Evolutionary conservation across 768 basidiomycete species (phyloP).

Genomic region (Lactarius pseudohatsudake): DNA sequence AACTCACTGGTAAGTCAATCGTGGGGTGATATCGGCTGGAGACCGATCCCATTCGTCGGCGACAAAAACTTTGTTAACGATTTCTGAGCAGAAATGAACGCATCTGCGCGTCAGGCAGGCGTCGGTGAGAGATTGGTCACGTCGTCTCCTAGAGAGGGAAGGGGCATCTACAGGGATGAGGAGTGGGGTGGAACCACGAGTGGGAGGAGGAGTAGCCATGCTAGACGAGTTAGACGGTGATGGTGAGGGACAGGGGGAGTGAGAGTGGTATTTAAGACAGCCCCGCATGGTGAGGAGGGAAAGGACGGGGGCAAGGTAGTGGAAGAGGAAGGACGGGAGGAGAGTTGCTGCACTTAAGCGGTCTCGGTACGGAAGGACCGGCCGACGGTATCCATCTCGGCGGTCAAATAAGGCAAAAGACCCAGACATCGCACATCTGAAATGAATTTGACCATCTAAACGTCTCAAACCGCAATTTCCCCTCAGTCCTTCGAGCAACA

Average conservation of each 20-base stretch:
- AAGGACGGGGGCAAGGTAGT: not conserved
- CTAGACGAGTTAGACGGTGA: constrained; percentile 11
- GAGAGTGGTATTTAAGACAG: constrained; percentile 23
- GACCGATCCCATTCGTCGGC: constrained; percentile 84
- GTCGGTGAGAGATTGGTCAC: constrained; percentile 11
- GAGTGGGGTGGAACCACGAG: constrained; percentile 22
- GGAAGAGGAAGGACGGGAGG: not conserved
- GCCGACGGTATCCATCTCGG: not conserved
- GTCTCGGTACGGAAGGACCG: constrained; percentile 5
- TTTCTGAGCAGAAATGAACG: constrained; percentile 58
- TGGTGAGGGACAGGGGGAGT: not conserved
- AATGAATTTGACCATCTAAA: constrained; percentile 3
- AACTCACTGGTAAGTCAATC: constrained; percentile 67
- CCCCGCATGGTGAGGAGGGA: constrained; percentile 21
- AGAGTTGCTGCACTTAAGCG: not conserved
- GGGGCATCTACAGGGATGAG: constrained; percentile 21
- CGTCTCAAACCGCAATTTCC: constrained; percentile 8
- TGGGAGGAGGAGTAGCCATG: constrained; percentile 26
- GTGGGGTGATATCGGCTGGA: constrained; percentile 61
- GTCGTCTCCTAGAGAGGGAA: constrained; percentile 13
- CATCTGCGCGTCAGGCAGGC: constrained; percentile 43
- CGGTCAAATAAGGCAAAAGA: not conserved
- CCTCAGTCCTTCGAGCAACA: constrained; percentile 3
- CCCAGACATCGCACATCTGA: not conserved
- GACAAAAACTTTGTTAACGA: constrained; percentile 57